Evolutionary conservation across 768 basidiomycete species (phyloP), one percentile per base, ranked within the genome.

Genomic region (Suillus subalutaceus): DNA sequence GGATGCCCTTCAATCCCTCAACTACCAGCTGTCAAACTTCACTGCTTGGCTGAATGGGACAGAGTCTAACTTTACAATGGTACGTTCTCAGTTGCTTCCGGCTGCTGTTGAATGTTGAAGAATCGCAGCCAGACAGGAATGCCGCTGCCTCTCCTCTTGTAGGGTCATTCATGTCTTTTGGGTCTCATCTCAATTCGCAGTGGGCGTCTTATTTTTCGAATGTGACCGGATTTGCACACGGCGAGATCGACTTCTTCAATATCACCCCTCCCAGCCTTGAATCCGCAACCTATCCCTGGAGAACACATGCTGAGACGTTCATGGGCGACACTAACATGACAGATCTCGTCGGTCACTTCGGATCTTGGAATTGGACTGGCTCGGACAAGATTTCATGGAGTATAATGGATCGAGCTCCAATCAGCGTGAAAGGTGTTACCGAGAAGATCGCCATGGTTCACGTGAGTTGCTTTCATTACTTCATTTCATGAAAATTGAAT

Each of bases 211-310:
- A 92, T 73, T 91, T 88, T 69, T 75, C 81, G 5, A 95, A 95
- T 72, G 82, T 91, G 53, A 93, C 93, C 18, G 93, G 93, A 8
- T 93, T 91, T 73, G 83, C 92, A 65, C 88, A 88, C 63, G 91
- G 91, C 4, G 79, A 85, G 53, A 75, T 86, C 16, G 78, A 79
- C 46, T 86, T 86, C 70, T 81, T 87, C 72, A 94, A 94, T 72
- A 85, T 93, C 52, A 85, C 91, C 2, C 78, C 80, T 23, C 71
- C 81, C 9, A 77, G 79, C 44, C 75, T 87, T 26, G 73, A 79
- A 32, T 75, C 81, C 12, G 62, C 69, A 57, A 62, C 69, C 32
- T 66, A 79, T 32, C 72, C 81, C 7, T 92, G 90, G 91, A 81
- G 76, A 38, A 68, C 81, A 16, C 68, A 83, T 6, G 87, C 88